These are phyloP conservation scores for Ulmus americana DNA, from an alignment of 331 rosid species.

Conservation along the genomic window DNA sequence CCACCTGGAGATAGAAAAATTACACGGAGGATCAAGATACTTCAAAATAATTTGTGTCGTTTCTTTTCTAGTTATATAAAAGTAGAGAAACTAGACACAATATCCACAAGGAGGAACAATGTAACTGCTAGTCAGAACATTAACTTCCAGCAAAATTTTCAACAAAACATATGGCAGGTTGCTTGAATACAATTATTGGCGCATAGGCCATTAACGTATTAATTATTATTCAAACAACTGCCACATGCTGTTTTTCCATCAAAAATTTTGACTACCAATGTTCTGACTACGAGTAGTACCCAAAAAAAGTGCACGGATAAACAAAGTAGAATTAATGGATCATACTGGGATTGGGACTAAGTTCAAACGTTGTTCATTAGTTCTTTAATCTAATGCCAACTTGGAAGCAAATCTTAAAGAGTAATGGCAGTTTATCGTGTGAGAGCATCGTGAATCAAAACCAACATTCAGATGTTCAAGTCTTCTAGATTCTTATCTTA, in stretches of 20 bases:
- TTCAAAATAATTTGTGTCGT: background rate
- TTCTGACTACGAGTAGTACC: no score
- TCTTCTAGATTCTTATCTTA: background rate
- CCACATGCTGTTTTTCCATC: no score
- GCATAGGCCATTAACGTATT: no score
- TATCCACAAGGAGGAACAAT: background rate
- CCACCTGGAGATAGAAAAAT: slow-evolving; percentile 43
- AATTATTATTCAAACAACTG: no score
- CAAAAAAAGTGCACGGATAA: no score
- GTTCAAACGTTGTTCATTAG: background rate
- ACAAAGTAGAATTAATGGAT: no score
- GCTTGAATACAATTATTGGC: no score
- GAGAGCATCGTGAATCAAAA: background rate
- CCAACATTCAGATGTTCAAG: background rate
- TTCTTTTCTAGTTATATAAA: background rate
- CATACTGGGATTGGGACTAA: no score
- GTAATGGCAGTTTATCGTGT: background rate
- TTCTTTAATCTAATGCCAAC: no score
- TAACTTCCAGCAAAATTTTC: no score
- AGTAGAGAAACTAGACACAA: background rate
- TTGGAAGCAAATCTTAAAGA: background rate
- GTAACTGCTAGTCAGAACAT: background rate
- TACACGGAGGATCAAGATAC: background rate
- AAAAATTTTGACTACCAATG: no score
- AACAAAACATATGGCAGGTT: no score